Base-by-base conservation (phyloP, 208 protist genomes). In the Crithidia sp. region DNA sequence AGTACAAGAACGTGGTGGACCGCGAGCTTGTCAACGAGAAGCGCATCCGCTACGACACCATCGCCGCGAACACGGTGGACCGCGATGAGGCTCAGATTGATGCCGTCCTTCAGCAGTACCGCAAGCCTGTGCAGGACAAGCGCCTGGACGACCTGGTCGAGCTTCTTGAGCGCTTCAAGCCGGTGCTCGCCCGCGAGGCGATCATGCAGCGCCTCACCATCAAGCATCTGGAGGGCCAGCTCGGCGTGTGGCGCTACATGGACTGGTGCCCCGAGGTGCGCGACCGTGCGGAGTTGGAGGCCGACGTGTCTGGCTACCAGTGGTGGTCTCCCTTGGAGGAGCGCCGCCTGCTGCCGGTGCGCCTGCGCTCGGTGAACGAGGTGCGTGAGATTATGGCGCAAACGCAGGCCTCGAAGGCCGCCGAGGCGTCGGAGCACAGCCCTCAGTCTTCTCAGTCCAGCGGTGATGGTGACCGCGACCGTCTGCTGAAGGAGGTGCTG, bases 201-300 rank as follows among this genome's bases (percentile, higher is more conserved):
- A 97, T 97, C 67, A 93, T 95, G 91, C 90, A 96, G 86, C 92
- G 92, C 56, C 86, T 97, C 49, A 96, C 91, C 45, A 96, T 96
- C 76, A 95, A 95, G 79, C 92, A 97, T 67, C 84, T 97, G 64
- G 94, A 97, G 79, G 94, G 94, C 28, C 94, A 97, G 81, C 77
- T 97, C 17, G 92, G 91, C 71, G 85, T 97, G 60, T 97, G 91
- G 89, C 89, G 94, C 60, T 97, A 96, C 86, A 91, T 96, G 84
- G 94, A 97, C 84, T 97, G 94, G 94, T 96, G 91, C 82, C 94
- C 94, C 37, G 94, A 97, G 76, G 91, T 96, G 28, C 90, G 94
- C 74, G 94, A 97, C 70, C 88, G 90, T 53, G 91, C 94, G 36
- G 94, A 97, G 81, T 81, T 97, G 59, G 90, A 96, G 76, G 86